phyloP scores from a whole-genome alignment of 352 stramenopile species.

The Blastocystis sp. region DNA sequence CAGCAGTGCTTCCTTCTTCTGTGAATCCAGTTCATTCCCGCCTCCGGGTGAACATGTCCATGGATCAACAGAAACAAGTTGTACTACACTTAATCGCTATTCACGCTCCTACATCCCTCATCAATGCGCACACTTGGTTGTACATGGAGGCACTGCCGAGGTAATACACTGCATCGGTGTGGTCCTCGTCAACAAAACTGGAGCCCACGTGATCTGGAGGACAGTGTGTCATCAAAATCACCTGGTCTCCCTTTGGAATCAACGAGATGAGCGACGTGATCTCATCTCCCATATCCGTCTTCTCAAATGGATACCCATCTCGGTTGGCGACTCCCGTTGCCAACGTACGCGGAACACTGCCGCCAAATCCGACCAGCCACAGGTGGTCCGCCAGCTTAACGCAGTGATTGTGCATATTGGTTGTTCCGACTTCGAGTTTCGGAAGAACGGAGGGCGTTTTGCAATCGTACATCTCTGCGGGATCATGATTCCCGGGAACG shows the following conservation, averaged over 20 bases:
- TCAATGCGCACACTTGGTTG: not conserved
- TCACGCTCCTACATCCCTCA: not conserved
- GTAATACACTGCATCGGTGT: not conserved
- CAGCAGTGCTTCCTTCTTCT: not conserved
- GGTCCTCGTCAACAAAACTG: not conserved
- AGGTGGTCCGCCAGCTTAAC: not conserved
- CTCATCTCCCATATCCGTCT: not conserved
- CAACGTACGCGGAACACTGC: not conserved
- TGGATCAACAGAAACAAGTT: constrained; percentile 28
- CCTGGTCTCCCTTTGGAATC: constrained; percentile 16
- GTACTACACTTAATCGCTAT: not conserved
- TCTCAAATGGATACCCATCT: not conserved
- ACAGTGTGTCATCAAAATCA: constrained; percentile 31
- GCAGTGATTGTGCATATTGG: constrained; percentile 4
- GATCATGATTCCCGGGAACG: constrained; percentile 38
- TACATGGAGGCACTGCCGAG: constrained; percentile 20
- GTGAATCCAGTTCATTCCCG: constrained; percentile 14
- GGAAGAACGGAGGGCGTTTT: not conserved
- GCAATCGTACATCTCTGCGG: not conserved
- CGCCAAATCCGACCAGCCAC: constrained; percentile 27
- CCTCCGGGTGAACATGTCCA: not conserved
- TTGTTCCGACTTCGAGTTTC: not conserved
- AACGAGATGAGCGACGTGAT: not conserved
- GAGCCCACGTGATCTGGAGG: not conserved
- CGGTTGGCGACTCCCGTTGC: not conserved